phyloP scores from a whole-genome alignment of 139 green algal genomes.

The Limnomonas spitsbergensis region DNA sequence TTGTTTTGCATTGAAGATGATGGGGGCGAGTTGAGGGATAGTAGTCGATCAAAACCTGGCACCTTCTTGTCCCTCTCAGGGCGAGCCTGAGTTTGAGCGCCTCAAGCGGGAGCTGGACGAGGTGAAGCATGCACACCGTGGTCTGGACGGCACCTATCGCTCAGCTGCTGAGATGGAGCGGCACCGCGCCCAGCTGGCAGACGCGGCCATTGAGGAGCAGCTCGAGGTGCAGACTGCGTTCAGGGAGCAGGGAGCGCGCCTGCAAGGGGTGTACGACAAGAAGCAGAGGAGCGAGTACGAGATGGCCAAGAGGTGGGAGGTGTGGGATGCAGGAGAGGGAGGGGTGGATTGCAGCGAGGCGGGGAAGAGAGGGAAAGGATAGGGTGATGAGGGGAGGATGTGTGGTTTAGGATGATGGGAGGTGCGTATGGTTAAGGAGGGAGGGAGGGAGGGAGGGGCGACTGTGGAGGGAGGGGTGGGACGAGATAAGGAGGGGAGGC shows the following conservation, averaged over 20 bases:
- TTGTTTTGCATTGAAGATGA: too few relatives aligned
- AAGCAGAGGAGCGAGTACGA: constrained; percentile 69
- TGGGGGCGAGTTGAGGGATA: too few relatives aligned
- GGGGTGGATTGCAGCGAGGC: too few relatives aligned
- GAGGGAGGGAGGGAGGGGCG: too few relatives aligned
- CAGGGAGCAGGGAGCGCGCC: constrained; percentile 65
- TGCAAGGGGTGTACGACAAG: constrained; percentile 77
- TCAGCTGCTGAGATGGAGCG: constrained; percentile 77
- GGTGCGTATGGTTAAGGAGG: too few relatives aligned
- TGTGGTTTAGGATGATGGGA: too few relatives aligned
- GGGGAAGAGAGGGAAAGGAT: neutral
- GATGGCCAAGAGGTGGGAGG: constrained; percentile 56
- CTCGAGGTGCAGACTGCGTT: constrained; percentile 85
- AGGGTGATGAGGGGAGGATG: too few relatives aligned
- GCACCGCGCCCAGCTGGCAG: constrained; percentile 64
- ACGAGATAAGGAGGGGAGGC: too few relatives aligned
- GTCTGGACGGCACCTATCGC: constrained; percentile 70
- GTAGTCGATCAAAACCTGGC: neutral
- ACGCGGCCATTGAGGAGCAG: constrained; percentile 77
- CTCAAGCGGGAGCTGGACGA: constrained; percentile 81
- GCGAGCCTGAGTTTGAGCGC: constrained; percentile 81
- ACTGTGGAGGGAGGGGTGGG: too few relatives aligned
- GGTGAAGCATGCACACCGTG: constrained; percentile 66
- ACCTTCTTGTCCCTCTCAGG: constrained; percentile 24
- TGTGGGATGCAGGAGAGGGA: neutral